A percentile compares a stretch with the other conserved stretches of the same genome.
phyloP scores from a whole-genome alignment of 1,284 basidiomycete genomes.

The Puccinia hordei region DNA sequence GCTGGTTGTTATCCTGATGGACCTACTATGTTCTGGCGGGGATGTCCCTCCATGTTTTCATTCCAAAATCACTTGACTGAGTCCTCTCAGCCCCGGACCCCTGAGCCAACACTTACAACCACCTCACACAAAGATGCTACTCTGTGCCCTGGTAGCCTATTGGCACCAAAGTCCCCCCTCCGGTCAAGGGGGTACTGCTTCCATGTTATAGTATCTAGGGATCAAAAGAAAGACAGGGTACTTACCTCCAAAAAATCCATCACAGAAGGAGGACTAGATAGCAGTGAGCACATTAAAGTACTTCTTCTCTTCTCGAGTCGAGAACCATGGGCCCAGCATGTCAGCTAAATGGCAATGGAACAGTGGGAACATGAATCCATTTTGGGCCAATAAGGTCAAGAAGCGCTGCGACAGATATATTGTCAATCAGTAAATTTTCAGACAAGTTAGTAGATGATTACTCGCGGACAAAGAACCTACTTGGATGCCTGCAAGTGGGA shows the following conservation, averaged over 20 bases:
- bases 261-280: constrained; percentile 62
- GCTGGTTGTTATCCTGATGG: no score
- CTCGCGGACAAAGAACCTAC: constrained; percentile 52
- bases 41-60: no score
- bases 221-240: constrained; percentile 57
- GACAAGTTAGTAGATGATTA: background rate
- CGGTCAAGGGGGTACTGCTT: background rate
- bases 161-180: no score
- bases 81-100: no score
- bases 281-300: constrained; percentile 65
- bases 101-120: no score
- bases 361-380: constrained; percentile 64
- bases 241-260: constrained; percentile 63
- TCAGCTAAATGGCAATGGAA: constrained; percentile 64
- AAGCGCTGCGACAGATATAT: constrained; percentile 59
- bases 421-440: background rate
- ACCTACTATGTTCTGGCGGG: no score
- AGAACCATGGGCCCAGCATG: constrained; percentile 65
- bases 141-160: no score
- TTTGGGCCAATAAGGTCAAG: constrained; percentile 61
- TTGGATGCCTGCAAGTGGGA: constrained; percentile 63
- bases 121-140: no score
- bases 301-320: constrained; percentile 61
- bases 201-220: background rate
- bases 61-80: no score